Evolutionary conservation across 306 rosid species (phyloP).

Genomic region (Castanea crenata): DNA sequence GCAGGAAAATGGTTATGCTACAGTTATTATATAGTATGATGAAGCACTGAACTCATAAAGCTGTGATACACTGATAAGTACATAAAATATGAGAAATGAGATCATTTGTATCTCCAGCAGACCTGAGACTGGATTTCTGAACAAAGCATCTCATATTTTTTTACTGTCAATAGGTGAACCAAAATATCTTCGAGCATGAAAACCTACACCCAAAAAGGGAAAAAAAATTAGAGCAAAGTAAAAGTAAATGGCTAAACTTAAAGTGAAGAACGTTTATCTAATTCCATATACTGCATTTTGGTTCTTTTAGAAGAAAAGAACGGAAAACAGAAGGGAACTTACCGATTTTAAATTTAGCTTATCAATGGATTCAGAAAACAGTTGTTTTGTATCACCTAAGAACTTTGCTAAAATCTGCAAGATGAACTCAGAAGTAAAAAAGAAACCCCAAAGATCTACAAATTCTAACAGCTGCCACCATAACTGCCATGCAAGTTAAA

Average conservation of each 20-base stretch:
- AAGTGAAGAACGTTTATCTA: slow-evolving; percentile 1
- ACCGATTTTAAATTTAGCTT: slow-evolving; percentile 59
- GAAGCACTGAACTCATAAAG: slow-evolving; percentile 20
- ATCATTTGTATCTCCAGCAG: slow-evolving; percentile 22
- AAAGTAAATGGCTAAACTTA: slow-evolving; percentile 3
- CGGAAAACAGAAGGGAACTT: slow-evolving; percentile 11
- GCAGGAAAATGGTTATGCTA: slow-evolving; percentile 17
- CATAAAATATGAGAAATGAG: slow-evolving; percentile 9
- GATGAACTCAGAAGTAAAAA: slow-evolving; percentile 21
- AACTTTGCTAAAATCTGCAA: slow-evolving; percentile 62
- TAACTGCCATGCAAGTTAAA: slow-evolving; percentile 16
- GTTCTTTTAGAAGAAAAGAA: neutral
- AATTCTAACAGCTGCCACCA: slow-evolving; percentile 1
- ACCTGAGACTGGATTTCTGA: slow-evolving; percentile 80
- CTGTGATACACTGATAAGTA: slow-evolving; percentile 6
- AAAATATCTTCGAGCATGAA: slow-evolving; percentile 61
- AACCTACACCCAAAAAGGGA: slow-evolving; percentile 45
- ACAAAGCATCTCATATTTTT: slow-evolving; percentile 54
- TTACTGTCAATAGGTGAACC: slow-evolving; percentile 52
- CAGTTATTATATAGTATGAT: slow-evolving; percentile 11
- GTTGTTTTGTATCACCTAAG: slow-evolving; percentile 40
- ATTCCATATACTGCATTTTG: slow-evolving; percentile 13
- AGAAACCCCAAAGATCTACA: neutral
- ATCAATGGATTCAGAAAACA: slow-evolving; percentile 56
- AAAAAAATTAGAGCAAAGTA: slow-evolving; percentile 3